Conservation (phyloP, 306 rosid species). For the Abrus precatorius region DNA sequence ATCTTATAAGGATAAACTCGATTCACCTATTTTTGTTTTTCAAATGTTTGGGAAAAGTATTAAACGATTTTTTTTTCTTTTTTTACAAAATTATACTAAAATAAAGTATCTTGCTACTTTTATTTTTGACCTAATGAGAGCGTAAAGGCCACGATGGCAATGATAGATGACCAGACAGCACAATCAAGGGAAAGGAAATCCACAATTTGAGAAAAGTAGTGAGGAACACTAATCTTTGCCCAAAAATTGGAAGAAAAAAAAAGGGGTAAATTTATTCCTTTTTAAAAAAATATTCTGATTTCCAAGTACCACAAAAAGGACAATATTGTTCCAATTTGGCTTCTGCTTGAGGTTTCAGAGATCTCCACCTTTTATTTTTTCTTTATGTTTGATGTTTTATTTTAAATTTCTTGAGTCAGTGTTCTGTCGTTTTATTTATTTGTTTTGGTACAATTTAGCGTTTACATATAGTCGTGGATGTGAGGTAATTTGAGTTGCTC, state of each 20-base stretch:
- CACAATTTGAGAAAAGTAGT: conserved; percentile 4
- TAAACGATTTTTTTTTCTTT: not conserved
- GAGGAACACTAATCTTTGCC: not conserved
- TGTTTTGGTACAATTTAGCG: not conserved
- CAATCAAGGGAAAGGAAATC: not conserved
- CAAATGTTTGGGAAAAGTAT: not conserved
- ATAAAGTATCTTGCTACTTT: not conserved
- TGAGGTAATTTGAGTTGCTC: not conserved
- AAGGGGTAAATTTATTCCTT: conserved; percentile 1
- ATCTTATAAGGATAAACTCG: too few relatives aligned
- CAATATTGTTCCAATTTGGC: conserved; percentile 40
- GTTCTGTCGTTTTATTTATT: not conserved
- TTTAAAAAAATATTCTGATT: conserved; percentile 6
- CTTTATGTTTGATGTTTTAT: not conserved
- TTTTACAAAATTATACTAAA: not conserved
- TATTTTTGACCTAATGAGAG: too few relatives aligned
- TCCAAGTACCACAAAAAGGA: not conserved
- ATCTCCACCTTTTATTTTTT: not conserved
- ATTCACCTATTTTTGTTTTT: too few relatives aligned
- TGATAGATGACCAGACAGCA: not conserved
- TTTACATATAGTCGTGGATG: not conserved
- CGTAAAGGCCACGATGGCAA: not conserved
- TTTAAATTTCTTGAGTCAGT: not conserved
- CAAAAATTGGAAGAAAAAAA: not conserved
- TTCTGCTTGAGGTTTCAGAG: conserved; percentile 19